phyloP scores from a whole-genome alignment of 768 basidiomycete genomes.

The Pisolithus sp. region DNA sequence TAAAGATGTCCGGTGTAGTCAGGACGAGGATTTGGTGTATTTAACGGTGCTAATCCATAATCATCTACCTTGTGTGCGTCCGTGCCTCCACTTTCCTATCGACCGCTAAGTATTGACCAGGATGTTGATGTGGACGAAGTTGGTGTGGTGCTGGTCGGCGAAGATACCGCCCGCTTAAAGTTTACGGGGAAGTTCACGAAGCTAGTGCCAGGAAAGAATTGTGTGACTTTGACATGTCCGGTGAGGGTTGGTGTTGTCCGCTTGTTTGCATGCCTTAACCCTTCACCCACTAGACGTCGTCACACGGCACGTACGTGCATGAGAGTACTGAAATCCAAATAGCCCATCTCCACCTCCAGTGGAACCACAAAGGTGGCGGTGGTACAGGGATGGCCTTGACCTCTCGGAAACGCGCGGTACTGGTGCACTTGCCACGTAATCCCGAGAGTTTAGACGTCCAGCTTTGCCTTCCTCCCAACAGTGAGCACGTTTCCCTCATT shows the following conservation, averaged over 20 bases:
- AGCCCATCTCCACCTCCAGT: constrained; percentile 61
- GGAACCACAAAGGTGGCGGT: constrained; percentile 39
- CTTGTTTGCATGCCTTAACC: background rate
- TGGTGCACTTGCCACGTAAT: constrained; percentile 63
- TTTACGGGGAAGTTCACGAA: constrained; percentile 40
- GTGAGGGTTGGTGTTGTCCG: constrained; percentile 38
- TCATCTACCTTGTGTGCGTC: constrained; percentile 67
- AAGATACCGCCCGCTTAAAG: constrained; percentile 54
- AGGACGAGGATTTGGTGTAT: constrained; percentile 60
- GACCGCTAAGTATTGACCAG: constrained; percentile 32
- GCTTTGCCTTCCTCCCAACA: constrained; percentile 47
- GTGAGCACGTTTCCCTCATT: constrained; percentile 18
- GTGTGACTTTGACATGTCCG: constrained; percentile 58
- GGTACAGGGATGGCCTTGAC: constrained; percentile 3
- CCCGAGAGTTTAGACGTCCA: constrained; percentile 55
- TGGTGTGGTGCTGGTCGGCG: constrained; percentile 51
- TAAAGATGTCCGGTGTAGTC: constrained; percentile 42
- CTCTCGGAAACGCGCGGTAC: constrained; percentile 23
- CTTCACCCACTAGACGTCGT: constrained; percentile 47
- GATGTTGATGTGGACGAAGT: constrained; percentile 57
- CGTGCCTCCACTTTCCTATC: background rate
- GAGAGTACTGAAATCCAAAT: constrained; percentile 64
- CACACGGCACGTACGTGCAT: constrained; percentile 60
- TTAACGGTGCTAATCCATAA: constrained; percentile 60
- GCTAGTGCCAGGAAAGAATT: constrained; percentile 55